Conservation (phyloP, 495 filamentous ascomycete genomes). For the Podospora comata region DNA sequence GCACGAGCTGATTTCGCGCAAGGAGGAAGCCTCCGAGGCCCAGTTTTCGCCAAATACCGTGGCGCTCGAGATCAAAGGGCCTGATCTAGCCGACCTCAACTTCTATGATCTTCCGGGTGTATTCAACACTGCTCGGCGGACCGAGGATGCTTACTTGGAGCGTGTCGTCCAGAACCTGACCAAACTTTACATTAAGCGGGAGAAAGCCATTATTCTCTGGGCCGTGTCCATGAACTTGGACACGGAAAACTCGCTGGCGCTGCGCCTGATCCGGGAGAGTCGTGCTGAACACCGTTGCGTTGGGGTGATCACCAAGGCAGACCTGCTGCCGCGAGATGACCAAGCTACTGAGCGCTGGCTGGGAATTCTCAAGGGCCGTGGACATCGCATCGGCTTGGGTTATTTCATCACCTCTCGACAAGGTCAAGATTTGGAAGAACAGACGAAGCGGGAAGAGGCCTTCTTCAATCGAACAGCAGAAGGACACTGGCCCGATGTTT, state of each 20-base stretch:
- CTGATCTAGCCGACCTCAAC: constrained; percentile 63
- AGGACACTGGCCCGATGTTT: constrained; percentile 46
- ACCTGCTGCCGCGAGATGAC: constrained; percentile 54
- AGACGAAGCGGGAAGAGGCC: constrained; percentile 53
- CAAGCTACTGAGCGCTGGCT: constrained; percentile 49
- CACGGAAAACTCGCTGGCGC: constrained; percentile 66
- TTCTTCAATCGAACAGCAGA: constrained; percentile 52
- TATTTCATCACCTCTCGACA: constrained; percentile 59
- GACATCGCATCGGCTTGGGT: constrained; percentile 57
- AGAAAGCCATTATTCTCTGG: constrained; percentile 68
- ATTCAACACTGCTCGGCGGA: constrained; percentile 60
- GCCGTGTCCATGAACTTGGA: constrained; percentile 74
- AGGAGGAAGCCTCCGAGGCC: constrained; percentile 42
- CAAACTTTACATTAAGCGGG: constrained; percentile 59
- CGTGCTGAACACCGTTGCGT: constrained; percentile 62
- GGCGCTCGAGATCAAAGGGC: constrained; percentile 66
- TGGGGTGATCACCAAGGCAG: constrained; percentile 79
- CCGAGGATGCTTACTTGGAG: constrained; percentile 63
- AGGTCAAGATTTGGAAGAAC: constrained; percentile 49
- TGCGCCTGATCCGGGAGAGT: constrained; percentile 55
- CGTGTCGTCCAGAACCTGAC: constrained; percentile 66
- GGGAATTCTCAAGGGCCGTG: constrained; percentile 53
- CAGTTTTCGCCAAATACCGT: constrained; percentile 79
- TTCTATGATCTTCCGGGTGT: constrained; percentile 83
- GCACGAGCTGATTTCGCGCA: constrained; percentile 28